Evolutionary conservation across 2,329 filamentous ascomycete genomes (phyloP).

Genomic region (Aureobasidium mangrovei): DNA sequence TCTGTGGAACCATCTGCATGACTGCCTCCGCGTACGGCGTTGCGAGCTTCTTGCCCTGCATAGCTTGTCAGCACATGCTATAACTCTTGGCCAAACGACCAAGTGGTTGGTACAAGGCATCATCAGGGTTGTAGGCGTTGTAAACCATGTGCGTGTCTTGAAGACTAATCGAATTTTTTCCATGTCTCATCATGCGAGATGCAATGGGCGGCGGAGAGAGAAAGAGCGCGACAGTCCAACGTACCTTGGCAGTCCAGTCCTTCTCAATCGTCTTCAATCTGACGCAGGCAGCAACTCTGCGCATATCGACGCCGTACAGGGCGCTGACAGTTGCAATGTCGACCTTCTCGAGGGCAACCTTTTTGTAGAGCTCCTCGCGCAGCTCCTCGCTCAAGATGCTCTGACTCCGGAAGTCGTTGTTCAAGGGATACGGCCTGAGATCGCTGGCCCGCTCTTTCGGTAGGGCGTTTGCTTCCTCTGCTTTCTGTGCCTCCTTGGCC

Average conservation of each 20-base stretch:
- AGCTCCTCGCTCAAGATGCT: conserved; percentile 65
- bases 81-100: no score
- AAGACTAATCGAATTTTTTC: conserved; percentile 98
- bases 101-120: conserved; percentile 15
- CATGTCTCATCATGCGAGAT: conserved; percentile 59
- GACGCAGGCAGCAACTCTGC: conserved; percentile 76
- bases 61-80: conserved; percentile 3
- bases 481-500: conserved; percentile 17
- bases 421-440: conserved; percentile 62
- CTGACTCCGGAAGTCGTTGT: conserved; percentile 61
- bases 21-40: conserved; percentile 68
- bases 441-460: conserved; percentile 21
- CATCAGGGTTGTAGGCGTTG: conserved; percentile 62
- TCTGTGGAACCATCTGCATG: conserved; percentile 69
- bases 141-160: conserved; percentile 92
- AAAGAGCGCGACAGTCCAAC: conserved; percentile 29
- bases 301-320: conserved; percentile 68
- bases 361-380: conserved; percentile 63
- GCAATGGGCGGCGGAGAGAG: conserved; percentile 16
- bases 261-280: conserved; percentile 80
- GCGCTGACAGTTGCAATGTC: conserved; percentile 70
- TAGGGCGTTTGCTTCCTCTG: conserved; percentile 19
- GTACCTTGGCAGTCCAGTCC: conserved; percentile 65
- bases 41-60: conserved; percentile 67
- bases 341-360: conserved; percentile 56